Evolutionary conservation across 345 rosid species (phyloP), one percentile per base, ranked within the genome.

Genomic region (Populus ilicifolia): DNA sequence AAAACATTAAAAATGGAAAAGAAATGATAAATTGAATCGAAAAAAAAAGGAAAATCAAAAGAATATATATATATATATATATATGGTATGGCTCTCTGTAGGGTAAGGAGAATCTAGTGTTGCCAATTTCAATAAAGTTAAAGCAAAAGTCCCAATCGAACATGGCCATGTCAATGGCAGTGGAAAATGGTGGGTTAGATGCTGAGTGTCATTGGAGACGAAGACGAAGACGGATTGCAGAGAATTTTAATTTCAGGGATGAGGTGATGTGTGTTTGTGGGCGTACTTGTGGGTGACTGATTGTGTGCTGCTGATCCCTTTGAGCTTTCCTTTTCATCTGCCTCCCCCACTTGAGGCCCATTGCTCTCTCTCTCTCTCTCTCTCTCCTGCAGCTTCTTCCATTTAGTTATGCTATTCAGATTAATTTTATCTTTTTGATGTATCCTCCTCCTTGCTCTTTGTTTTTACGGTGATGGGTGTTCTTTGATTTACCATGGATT

Each of bases 91-190:
- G 18, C 23, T 70, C 52, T 5, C 0, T 44, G 73, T 44, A 4
- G 43, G 54, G 21, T 16, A 21, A 56, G 61, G 48, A 2, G 70
- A 38, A 35, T 30, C 6, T 13, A 39, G 33, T 44, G 20, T 30
- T 1, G 16, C 63, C 25, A 5, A 35, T 52, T 33, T 52, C 10
- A 20, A 44, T 10, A 52, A 10, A 38, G 17, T 73, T 3, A 69
- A 41, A 21, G 20, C 27, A 23, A 10, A 6, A 20, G 72, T 21
- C 30, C 79, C 82, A 81, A 70, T 87, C 1, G 69, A 27, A 70
- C 36, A 52, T 38, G 6, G 86, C 83, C 84, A 80, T 79, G 83
- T 81, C 70, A 23, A 23, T 17, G 77, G n/a, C 25, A 35, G 48
- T 62, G 86, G 71, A 16, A 33, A 33, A 13, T 20, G 4, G 5